Evolutionary conservation across 225 moss, liverwort and hornwort species (phyloP).

Genomic region (Neckera pumila): DNA sequence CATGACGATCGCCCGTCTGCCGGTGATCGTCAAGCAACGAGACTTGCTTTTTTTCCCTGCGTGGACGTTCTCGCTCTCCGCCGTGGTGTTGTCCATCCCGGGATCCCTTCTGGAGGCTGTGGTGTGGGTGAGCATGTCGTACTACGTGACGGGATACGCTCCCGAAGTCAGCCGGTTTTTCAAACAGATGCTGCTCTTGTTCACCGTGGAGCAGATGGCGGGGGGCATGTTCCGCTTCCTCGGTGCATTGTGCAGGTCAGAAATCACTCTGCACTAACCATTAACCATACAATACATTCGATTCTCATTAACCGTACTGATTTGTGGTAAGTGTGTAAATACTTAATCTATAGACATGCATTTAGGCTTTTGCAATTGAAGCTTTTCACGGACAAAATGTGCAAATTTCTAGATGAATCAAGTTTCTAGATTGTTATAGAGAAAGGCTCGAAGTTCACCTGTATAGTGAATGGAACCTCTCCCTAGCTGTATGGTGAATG

Average conservation of each 20-base stretch:
- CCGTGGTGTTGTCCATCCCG: slow-evolving; percentile 52
- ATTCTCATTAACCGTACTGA: neutral
- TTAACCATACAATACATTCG: neutral
- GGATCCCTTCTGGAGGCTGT: slow-evolving; percentile 37
- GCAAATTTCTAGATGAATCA: neutral
- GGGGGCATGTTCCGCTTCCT: slow-evolving; percentile 47
- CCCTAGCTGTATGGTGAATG: neutral
- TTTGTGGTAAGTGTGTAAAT: neutral
- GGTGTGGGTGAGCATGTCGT: slow-evolving; percentile 50
- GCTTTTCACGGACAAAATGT: neutral
- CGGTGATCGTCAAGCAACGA: slow-evolving; percentile 72
- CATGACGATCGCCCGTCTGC: slow-evolving; percentile 54
- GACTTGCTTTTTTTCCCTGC: slow-evolving; percentile 77
- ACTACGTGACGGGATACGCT: slow-evolving; percentile 68
- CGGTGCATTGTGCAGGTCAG: slow-evolving; percentile 34
- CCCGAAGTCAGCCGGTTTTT: slow-evolving; percentile 53
- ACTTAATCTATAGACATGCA: neutral
- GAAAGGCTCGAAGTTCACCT: neutral
- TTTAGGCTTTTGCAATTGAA: neutral
- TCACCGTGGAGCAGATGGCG: slow-evolving; percentile 51
- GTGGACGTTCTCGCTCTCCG: slow-evolving; percentile 59
- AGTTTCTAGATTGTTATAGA: neutral
- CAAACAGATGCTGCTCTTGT: slow-evolving; percentile 43
- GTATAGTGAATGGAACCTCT: neutral
- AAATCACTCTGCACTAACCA: neutral